phyloP scores from a whole-genome alignment of 2,329 filamentous ascomycete species.

The Fragosphaeria purpurea region DNA sequence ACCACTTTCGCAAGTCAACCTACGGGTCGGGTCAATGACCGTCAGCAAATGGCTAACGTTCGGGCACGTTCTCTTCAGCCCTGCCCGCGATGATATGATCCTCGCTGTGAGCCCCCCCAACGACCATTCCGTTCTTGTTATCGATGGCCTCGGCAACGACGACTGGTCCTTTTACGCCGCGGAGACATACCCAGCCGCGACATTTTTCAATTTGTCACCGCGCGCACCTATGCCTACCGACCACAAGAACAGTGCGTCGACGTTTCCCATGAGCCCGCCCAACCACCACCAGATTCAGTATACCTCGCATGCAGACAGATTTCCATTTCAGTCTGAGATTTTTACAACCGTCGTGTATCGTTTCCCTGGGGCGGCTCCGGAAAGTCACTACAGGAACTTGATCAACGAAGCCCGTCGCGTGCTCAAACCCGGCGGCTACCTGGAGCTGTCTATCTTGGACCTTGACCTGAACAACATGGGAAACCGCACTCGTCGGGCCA shows the following conservation, averaged over 20 bases:
- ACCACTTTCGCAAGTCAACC: conserved; percentile 60
- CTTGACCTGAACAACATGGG: conserved; percentile 79
- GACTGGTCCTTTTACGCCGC: conserved; percentile 85
- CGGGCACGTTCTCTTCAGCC: conserved; percentile 73
- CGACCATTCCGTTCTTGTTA: conserved; percentile 58
- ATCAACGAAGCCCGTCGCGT: conserved; percentile 69
- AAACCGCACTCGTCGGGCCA: conserved; percentile 54
- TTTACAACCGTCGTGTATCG: conserved; percentile 69
- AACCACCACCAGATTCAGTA: conserved; percentile 73
- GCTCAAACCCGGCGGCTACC: conserved; percentile 64
- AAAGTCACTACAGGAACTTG: conserved; percentile 58
- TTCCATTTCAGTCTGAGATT: conserved; percentile 66
- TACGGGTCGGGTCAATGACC: conserved; percentile 71
- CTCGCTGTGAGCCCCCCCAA: conserved; percentile 39
- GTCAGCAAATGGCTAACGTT: conserved; percentile 84
- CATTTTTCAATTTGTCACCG: conserved; percentile 66
- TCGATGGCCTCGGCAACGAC: conserved; percentile 77
- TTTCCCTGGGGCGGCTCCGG: conserved; percentile 61
- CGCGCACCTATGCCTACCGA: conserved; percentile 40
- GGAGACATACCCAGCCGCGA: conserved; percentile 64
- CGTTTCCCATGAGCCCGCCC: conserved; percentile 46
- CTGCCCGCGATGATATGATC: conserved; percentile 61
- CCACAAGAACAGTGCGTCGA: conserved; percentile 28
- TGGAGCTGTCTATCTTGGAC: conserved; percentile 72
- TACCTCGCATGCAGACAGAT: conserved; percentile 49